A percentile compares a stretch with the other conserved stretches of the same genome.
Conservation (phyloP, 1,139 yeast genomes). For the Candida sp. region DNA sequence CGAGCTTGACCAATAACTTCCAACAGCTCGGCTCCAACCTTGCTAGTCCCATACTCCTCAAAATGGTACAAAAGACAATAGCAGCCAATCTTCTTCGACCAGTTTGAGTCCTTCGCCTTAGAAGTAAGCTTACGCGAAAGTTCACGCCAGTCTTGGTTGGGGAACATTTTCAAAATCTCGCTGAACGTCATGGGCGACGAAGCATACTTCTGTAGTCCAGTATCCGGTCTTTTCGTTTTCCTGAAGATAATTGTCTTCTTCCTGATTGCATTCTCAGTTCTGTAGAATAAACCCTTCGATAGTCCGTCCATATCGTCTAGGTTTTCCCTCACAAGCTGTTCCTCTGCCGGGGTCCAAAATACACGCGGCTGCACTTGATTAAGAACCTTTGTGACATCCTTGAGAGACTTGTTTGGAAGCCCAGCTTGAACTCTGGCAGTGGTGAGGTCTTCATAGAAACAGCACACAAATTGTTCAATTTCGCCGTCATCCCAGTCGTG, state of each 20-base stretch:
- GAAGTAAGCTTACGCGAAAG: not conserved
- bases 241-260: not conserved
- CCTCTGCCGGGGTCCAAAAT: conserved; percentile 7
- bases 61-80: conserved; percentile 6
- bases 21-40: not conserved
- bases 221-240: no score
- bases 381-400: conserved; percentile 1
- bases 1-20: not conserved
- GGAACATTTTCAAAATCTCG: not conserved
- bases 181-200: conserved; percentile 1
- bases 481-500: conserved; percentile 7
- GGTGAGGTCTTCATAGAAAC: conserved; percentile 6
- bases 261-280: not conserved
- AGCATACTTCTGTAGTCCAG: not conserved
- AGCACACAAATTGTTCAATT: conserved; percentile 8
- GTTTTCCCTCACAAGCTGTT: conserved; percentile 17
- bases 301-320: conserved; percentile 16
- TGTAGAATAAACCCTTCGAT: not conserved
- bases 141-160: conserved; percentile 3
- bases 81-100: conserved; percentile 5
- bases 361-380: no score
- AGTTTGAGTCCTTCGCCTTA: not conserved
- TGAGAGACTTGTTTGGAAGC: conserved; percentile 6
- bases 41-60: not conserved
- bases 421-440: not conserved